phyloP scores from a whole-genome alignment of 2,329 filamentous ascomycete genomes.

The Aureobasidium vineae region DNA sequence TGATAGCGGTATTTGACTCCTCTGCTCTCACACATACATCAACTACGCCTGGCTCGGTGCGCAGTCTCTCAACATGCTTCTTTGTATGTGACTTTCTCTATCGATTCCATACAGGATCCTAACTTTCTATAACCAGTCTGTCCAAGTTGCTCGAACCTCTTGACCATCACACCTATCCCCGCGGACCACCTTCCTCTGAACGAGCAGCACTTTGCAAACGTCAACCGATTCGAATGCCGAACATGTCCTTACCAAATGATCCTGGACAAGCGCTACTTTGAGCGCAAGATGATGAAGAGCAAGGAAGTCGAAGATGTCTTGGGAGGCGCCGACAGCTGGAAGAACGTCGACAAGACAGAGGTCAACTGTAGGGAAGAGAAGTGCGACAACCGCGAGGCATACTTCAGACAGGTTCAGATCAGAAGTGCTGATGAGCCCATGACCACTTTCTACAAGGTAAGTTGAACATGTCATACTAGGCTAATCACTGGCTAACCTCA shows the following conservation, averaged over 20 bases:
- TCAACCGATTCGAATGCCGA: conserved; percentile 89
- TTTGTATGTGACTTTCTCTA: conserved; percentile 54
- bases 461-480: conserved; percentile 28
- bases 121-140: conserved; percentile 58
- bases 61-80: conserved; percentile 54
- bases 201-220: conserved; percentile 41
- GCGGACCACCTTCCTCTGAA: conserved; percentile 41
- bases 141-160: conserved; percentile 78
- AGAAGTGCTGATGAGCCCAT: conserved; percentile 97
- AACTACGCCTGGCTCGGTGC: not conserved
- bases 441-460: conserved; percentile 90
- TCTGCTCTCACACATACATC: not conserved
- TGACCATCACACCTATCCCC: conserved; percentile 63
- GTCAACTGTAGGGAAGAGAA: conserved; percentile 78
- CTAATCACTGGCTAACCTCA: conserved; percentile 18
- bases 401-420: conserved; percentile 97
- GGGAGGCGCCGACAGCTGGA: conserved; percentile 83
- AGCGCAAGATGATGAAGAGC: conserved; percentile 74
- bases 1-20: not conserved
- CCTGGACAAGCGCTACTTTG: conserved; percentile 75
- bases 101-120: not conserved
- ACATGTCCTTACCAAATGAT: conserved; percentile 92
- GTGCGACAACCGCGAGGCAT: conserved; percentile 81
- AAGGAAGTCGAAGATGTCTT: conserved; percentile 90
- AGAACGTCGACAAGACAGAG: conserved; percentile 80